phyloP scores from a whole-genome alignment of 306 rosid species.

The Cajanus cajan region DNA sequence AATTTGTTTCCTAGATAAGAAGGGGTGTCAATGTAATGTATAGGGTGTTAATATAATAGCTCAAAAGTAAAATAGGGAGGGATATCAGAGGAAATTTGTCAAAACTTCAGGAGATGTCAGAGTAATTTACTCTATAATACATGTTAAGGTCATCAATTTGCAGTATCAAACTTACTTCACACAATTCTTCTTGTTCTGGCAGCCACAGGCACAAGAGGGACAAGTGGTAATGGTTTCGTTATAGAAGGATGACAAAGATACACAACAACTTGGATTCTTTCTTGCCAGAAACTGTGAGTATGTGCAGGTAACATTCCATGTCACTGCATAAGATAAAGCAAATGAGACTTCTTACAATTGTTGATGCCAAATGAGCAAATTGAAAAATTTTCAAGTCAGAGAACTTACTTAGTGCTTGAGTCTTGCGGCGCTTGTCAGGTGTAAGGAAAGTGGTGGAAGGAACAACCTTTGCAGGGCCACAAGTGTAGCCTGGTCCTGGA shows the following conservation, averaged over 20 bases:
- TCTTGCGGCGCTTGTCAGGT: slow-evolving; percentile 74
- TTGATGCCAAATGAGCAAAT: slow-evolving; percentile 1
- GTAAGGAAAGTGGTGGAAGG: slow-evolving; percentile 76
- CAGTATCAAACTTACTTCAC: slow-evolving; percentile 58
- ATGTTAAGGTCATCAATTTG: neutral
- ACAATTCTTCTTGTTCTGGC: slow-evolving; percentile 71
- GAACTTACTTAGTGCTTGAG: slow-evolving; percentile 86
- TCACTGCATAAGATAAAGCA: slow-evolving; percentile 58
- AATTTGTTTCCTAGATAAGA: neutral
- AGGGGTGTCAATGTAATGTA: neutral
- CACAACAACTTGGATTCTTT: slow-evolving; percentile 82
- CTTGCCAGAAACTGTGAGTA: slow-evolving; percentile 85
- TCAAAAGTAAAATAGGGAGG: neutral
- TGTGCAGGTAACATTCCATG: slow-evolving; percentile 98
- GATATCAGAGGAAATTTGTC: neutral
- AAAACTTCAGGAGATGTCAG: neutral
- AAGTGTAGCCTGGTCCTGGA: slow-evolving; percentile 92
- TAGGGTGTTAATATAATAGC: neutral
- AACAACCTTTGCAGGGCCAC: slow-evolving; percentile 87
- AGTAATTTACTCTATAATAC: neutral
- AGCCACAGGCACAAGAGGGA: slow-evolving; percentile 86
- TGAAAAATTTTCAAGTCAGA: neutral
- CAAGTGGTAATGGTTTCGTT: slow-evolving; percentile 79
- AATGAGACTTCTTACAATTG: neutral
- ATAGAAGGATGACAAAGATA: slow-evolving; percentile 89